phyloP scores from a whole-genome alignment of 2,329 filamentous ascomycete species.

The Pseudogymnoascus sp. region DNA sequence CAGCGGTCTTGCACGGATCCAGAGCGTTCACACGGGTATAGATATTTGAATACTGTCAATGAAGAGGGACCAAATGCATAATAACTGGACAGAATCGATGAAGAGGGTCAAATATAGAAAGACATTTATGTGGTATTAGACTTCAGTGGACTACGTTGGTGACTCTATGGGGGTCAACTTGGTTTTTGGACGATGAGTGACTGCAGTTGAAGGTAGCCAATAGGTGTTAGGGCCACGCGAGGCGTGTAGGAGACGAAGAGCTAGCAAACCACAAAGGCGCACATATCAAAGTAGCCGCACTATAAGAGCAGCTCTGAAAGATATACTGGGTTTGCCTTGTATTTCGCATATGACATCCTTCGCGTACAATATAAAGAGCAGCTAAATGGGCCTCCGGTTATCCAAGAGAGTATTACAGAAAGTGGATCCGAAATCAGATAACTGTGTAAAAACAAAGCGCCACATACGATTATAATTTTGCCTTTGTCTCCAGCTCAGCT shows the following conservation, averaged over 20 bases:
- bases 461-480: slow-evolving; percentile 38
- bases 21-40: not conserved
- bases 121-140: not conserved
- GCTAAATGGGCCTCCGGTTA: not conserved
- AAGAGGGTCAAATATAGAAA: not conserved
- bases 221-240: not conserved
- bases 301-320: not conserved
- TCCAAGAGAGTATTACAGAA: not conserved
- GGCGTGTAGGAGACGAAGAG: not conserved
- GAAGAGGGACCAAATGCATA: not conserved
- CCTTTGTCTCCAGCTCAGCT: slow-evolving; percentile 48
- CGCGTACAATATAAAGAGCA: not conserved
- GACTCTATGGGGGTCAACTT: not conserved
- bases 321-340: not conserved
- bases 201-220: not conserved
- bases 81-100: not conserved
- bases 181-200: not conserved
- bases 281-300: not conserved
- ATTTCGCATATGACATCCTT: not conserved
- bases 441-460: not conserved
- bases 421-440: not conserved
- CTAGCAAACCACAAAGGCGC: not conserved
- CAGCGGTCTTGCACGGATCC: not conserved
- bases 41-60: not conserved
- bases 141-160: not conserved